Evolutionary conservation across 495 filamentous ascomycete genomes (phyloP).

Genomic region (Talaromyces trachyspermus): DNA sequence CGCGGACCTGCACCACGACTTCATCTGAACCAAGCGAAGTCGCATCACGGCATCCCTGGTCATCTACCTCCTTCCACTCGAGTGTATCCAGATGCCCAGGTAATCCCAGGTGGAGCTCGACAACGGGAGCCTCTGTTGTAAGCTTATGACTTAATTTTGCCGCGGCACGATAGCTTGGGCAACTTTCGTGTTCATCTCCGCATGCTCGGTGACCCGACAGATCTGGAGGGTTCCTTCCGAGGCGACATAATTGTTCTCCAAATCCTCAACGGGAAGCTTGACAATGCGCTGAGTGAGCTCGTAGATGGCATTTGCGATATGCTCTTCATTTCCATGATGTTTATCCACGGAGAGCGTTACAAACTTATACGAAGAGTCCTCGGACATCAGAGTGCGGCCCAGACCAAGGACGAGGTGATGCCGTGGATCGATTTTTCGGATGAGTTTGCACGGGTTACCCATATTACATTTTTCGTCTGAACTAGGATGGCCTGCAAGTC

Average conservation of each 20-base stretch:
- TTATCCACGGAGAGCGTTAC: neutral
- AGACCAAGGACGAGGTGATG: constrained; percentile 1
- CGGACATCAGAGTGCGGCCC: constrained; percentile 3
- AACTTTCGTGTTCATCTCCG: neutral
- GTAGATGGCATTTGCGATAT: neutral
- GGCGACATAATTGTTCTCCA: constrained; percentile 1
- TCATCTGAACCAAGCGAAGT: neutral
- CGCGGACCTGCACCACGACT: constrained; percentile 12
- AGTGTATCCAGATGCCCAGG: neutral
- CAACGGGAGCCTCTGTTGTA: neutral
- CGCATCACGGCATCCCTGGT: neutral
- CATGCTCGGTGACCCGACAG: neutral
- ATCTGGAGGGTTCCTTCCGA: neutral
- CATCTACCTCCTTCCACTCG: neutral
- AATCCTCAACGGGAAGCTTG: constrained; percentile 6
- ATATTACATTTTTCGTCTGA: neutral
- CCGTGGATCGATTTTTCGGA: constrained; percentile 1
- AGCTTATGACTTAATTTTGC: neutral
- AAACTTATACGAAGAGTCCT: constrained; percentile 5
- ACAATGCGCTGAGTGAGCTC: neutral
- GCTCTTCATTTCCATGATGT: neutral
- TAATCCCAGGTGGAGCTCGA: neutral
- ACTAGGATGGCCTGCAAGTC: constrained; percentile 4
- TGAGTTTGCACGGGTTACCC: constrained; percentile 2
- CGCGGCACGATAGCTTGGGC: neutral